These are phyloP conservation scores for Claviceps sp. DNA, from an alignment of 2,329 filamentous ascomycete genomes.

Conservation along the genomic window DNA sequence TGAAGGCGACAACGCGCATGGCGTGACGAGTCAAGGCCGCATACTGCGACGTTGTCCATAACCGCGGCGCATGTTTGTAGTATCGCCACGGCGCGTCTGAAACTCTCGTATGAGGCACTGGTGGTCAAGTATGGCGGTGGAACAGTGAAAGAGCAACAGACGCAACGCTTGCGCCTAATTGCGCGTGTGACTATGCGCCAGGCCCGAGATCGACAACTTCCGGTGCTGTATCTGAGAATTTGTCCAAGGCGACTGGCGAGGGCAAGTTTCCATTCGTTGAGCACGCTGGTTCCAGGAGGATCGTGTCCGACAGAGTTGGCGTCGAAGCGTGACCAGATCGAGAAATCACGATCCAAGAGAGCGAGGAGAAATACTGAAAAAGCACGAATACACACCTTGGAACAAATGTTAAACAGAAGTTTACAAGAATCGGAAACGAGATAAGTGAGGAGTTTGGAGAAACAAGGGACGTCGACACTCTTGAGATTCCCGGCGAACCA, in stretches of 20 bases:
- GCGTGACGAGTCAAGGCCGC: neutral
- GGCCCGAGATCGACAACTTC: neutral
- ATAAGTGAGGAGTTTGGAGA: neutral
- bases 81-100: neutral
- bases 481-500: constrained; percentile 4
- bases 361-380: neutral
- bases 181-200: neutral
- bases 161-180: neutral
- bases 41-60: neutral
- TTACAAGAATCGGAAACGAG: neutral
- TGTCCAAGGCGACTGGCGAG: neutral
- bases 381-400: neutral
- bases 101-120: no score
- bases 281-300: neutral
- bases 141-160: neutral
- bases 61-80: neutral
- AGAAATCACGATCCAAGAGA: no score
- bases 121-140: neutral
- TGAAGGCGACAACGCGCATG: neutral
- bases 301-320: neutral
- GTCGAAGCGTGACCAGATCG: neutral
- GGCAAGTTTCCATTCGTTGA: neutral
- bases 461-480: neutral
- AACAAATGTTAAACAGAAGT: neutral
- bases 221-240: neutral